Base-by-base conservation (phyloP, 2,329 filamentous ascomycete genomes). In the Ophiocordyceps sinensis region DNA sequence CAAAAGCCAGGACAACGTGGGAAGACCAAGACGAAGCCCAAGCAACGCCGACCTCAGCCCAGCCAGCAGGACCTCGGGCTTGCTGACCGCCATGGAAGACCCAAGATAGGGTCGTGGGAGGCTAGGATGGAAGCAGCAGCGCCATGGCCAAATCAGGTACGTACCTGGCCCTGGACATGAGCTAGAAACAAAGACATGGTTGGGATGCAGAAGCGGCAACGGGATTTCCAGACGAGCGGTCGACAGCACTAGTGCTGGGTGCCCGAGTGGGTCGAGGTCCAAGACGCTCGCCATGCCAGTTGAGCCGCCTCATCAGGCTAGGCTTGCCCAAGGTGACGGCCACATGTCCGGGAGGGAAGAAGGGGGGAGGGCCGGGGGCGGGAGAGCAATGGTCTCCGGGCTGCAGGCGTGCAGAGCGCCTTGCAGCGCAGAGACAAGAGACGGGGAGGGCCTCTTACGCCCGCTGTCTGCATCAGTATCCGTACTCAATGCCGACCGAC, bases 191-290 rank as follows among this genome's bases (percentile, higher is more conserved):
- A 6, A 35, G 32, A 35, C 32, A 15, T 35, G 32, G 32, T 17
- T 14, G 13, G 9, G 35, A 21, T 38, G 45, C 39, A 41, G 37
- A 46, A 45, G 43, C 43, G 47, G 46, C 43, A 44, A 42, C 37
- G 47, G 30, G 28, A 42, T 38, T 47, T 43, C 44, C 47, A 47
- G 43, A 43, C 41, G 40, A 48, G 41, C 43, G 44, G 46, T 46
- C 44, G 41, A 42, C 40, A 38, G 32, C 32, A 17, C 32, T 35
- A 35, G n/a, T 35, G 36, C 41, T 39, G 38, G 40, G 28, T 37
- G 41, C 39, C 38, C 36, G 38, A 41, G 43, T 45, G 43, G 43
- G 39, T 41, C 41, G 39, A 43, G 15, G 32, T 35, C 39, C 37
- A 41, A 41, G n/a, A 28, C 35, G 42, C 35, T 32, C 29, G 30